Conservation (phyloP, 441 rosid species). For the Arabidopsis hybrid region DNA sequence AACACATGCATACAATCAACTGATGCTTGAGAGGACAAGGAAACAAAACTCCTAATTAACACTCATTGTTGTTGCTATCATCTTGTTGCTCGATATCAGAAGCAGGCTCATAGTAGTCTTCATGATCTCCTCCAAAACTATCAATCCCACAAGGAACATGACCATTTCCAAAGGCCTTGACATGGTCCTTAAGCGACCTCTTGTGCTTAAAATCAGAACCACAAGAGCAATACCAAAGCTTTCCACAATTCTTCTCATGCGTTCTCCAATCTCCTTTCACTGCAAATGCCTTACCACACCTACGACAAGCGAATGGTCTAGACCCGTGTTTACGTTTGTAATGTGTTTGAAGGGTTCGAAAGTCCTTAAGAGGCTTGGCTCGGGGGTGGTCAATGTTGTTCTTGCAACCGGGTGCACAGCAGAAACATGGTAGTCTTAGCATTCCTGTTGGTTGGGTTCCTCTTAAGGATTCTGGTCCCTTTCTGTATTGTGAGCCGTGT, state of each 20-base stretch:
- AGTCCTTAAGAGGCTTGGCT: constrained; percentile 91
- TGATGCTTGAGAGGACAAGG: constrained; percentile 14
- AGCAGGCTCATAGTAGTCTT: constrained; percentile 65
- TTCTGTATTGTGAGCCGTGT: constrained; percentile 96
- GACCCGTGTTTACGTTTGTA: constrained; percentile 95
- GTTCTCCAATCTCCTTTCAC: constrained; percentile 99
- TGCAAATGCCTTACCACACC: constrained; percentile 95
- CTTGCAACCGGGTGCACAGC: constrained; percentile 92
- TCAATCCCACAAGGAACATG: constrained; percentile 75
- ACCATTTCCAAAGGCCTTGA: constrained; percentile 82
- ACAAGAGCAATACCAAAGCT: constrained; percentile 95
- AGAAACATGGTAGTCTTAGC: constrained; percentile 94
- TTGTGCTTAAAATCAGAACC: constrained; percentile 98
- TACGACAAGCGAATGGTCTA: constrained; percentile 89
- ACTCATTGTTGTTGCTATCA: constrained; percentile 32
- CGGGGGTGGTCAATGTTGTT: constrained; percentile 97
- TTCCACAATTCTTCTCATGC: constrained; percentile 99
- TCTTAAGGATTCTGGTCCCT: constrained; percentile 95
- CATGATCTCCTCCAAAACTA: constrained; percentile 55
- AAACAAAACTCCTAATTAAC: constrained; percentile 1
- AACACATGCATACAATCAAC: constrained; percentile 22
- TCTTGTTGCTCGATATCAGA: constrained; percentile 76
- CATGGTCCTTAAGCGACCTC: constrained; percentile 94
- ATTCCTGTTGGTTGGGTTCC: constrained; percentile 98
- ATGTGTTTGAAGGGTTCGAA: constrained; percentile 98